These are phyloP conservation scores for Lactifluus echinatus DNA, from an alignment of 768 basidiomycete genomes.

Conservation along the genomic window DNA sequence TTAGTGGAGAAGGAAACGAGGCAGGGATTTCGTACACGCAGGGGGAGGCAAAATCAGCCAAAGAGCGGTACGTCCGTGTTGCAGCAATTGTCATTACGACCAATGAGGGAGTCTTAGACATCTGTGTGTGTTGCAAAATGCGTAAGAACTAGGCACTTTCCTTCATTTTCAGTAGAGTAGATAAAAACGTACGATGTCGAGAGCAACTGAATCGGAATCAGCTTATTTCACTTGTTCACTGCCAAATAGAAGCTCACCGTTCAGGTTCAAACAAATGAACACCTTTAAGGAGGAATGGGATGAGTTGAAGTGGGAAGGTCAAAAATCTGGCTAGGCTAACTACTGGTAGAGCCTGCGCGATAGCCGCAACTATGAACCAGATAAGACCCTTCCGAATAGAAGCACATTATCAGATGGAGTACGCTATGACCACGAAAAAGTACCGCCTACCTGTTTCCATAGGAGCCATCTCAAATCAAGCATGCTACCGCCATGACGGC, in stretches of 20 bases:
- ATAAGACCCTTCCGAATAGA: not conserved
- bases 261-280: not conserved
- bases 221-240: not conserved
- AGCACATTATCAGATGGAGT: not conserved
- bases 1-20: too few species aligned
- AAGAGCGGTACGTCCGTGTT: constrained; percentile 4
- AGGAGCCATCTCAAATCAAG: not conserved
- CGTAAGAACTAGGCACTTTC: too few species aligned
- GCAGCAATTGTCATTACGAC: not conserved
- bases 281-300: not conserved
- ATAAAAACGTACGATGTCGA: not conserved
- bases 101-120: not conserved
- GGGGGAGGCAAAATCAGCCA: not conserved
- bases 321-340: not conserved
- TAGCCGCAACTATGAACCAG: not conserved
- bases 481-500: not conserved
- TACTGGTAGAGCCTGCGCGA: not conserved
- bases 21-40: too few species aligned
- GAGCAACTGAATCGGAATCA: not conserved
- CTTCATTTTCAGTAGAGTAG: too few species aligned
- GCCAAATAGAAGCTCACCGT: not conserved
- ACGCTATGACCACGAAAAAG: not conserved
- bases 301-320: not conserved
- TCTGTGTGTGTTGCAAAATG: not conserved
- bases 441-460: not conserved